Percentiles rank a stretch among this genome's conserved stretches.
phyloP scores from a whole-genome alignment of 225 moss, liverwort and hornwort species.

The Antitrichia curtipendula region DNA sequence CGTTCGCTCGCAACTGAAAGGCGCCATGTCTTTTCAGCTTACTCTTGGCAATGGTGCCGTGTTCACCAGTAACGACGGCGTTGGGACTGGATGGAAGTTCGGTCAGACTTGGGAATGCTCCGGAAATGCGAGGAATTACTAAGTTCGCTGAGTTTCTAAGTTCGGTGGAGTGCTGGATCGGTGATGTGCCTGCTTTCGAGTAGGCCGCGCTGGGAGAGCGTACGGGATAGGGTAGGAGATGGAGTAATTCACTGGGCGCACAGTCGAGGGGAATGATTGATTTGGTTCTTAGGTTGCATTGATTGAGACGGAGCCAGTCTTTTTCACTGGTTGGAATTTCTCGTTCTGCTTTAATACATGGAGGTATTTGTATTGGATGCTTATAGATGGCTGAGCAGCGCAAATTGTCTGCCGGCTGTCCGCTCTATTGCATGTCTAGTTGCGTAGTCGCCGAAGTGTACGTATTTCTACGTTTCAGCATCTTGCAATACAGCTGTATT shows the following conservation, averaged over 20 bases:
- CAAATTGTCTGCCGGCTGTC: constrained; percentile 9
- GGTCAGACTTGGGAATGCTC: constrained; percentile 11
- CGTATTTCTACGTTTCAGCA: not conserved
- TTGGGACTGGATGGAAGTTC: not conserved
- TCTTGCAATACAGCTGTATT: not conserved
- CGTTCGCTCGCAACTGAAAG: not conserved
- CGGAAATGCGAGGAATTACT: not conserved
- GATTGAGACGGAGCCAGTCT: not conserved
- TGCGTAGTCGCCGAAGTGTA: not conserved
- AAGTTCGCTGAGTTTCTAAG: not conserved
- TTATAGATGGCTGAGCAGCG: constrained; percentile 3
- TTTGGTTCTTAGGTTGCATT: not conserved
- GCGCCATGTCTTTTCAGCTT: not conserved
- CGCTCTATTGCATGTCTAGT: not conserved
- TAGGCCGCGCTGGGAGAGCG: not conserved
- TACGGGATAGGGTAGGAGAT: not conserved
- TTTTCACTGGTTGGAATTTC: not conserved
- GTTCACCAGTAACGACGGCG: not conserved
- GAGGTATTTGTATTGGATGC: not conserved
- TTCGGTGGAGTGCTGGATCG: not conserved
- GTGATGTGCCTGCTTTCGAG: not conserved
- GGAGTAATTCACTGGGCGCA: not conserved
- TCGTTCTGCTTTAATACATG: not conserved
- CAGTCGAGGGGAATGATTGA: not conserved
- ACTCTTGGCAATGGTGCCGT: not conserved